These are phyloP conservation scores for Calonectria henricotiae DNA, from an alignment of 2,329 filamentous ascomycete species.

Conservation along the genomic window DNA sequence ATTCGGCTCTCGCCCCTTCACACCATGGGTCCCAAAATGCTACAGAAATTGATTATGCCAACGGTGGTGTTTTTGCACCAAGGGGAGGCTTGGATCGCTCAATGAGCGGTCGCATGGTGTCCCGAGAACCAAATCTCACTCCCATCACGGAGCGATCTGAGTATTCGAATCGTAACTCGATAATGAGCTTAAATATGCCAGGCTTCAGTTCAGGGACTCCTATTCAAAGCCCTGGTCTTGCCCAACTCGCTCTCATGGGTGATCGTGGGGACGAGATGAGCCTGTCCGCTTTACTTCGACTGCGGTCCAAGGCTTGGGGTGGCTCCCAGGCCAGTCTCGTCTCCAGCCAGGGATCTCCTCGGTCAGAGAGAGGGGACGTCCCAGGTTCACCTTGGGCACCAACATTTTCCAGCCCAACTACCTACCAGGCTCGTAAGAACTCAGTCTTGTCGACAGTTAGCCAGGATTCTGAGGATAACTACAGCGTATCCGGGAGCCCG, in stretches of 20 bases:
- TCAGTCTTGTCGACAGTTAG: constrained; percentile 68
- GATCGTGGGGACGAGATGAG: constrained; percentile 77
- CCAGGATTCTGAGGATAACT: constrained; percentile 64
- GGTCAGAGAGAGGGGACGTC: constrained; percentile 67
- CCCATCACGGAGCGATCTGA: constrained; percentile 97
- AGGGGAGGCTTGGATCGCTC: constrained; percentile 78
- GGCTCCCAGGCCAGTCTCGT: constrained; percentile 83
- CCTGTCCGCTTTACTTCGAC: constrained; percentile 79
- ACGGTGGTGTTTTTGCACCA: constrained; percentile 92
- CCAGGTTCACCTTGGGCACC: constrained; percentile 62
- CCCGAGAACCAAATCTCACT: constrained; percentile 91
- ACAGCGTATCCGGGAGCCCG: constrained; percentile 67
- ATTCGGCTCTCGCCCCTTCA: constrained; percentile 73
- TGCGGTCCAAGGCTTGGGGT: constrained; percentile 85
- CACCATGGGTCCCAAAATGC: constrained; percentile 65
- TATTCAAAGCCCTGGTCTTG: constrained; percentile 81
- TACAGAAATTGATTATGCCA: constrained; percentile 73
- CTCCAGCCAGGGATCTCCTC: constrained; percentile 68
- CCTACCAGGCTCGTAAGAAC: constrained; percentile 64
- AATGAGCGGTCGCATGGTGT: constrained; percentile 81
- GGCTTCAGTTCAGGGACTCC: constrained; percentile 63
- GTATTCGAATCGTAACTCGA: constrained; percentile 94
- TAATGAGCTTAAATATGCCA: constrained; percentile 78
- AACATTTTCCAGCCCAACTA: constrained; percentile 46
- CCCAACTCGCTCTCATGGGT: constrained; percentile 80